Evolutionary conservation across 257 asterid genomes (phyloP).

Genomic region (Rehmannia glutinosa): DNA sequence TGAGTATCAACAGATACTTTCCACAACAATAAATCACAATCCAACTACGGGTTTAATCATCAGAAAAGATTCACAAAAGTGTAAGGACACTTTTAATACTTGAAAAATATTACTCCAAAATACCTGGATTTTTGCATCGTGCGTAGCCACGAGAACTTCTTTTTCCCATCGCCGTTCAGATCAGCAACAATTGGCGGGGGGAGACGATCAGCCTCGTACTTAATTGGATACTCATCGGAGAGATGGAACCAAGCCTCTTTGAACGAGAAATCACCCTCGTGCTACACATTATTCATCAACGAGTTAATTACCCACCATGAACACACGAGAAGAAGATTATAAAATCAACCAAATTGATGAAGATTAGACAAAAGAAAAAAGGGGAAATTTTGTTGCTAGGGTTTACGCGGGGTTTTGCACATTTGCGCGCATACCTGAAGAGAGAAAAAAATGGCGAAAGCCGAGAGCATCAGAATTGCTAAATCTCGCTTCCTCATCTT

Average conservation of each 20-base stretch:
- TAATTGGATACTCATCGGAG: conserved; percentile 86
- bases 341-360: not conserved
- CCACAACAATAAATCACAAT: not conserved
- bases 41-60: not conserved
- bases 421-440: conserved; percentile 59
- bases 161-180: conserved; percentile 93
- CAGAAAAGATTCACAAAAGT: not conserved
- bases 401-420: conserved; percentile 17
- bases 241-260: conserved; percentile 95
- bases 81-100: not conserved
- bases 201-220: conserved; percentile 88
- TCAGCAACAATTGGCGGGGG: conserved; percentile 94
- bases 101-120: not conserved
- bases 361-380: not conserved
- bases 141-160: conserved; percentile 94
- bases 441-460: conserved; percentile 97
- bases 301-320: not conserved
- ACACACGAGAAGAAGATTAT: no score
- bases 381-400: not conserved
- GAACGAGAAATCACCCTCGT: conserved; percentile 96
- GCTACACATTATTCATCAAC: conserved; percentile 45
- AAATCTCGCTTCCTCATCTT: conserved; percentile 95
- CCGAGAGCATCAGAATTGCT: conserved; percentile 90
- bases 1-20: not conserved
- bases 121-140: conserved; percentile 96